Percentiles rank a stretch among this genome's conserved stretches.
Conservation (phyloP, 1,284 basidiomycete genomes). For the Heterobasidion irregulare region DNA sequence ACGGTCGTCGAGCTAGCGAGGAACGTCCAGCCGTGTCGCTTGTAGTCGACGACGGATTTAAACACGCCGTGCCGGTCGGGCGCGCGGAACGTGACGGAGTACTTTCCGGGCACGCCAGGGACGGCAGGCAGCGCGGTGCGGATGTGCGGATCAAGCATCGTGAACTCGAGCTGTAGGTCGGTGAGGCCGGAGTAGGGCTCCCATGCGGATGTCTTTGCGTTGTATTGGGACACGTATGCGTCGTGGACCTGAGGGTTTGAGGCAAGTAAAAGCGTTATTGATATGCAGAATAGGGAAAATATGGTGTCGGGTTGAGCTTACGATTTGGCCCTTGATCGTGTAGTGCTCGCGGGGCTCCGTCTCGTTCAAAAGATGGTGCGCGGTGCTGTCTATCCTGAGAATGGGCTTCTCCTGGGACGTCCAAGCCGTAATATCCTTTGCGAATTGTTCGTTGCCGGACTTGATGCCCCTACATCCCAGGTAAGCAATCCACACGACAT, state of each 20-base stretch:
- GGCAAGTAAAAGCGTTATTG: background rate
- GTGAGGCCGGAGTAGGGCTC: conserved; percentile 59
- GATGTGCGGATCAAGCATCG: conserved; percentile 95
- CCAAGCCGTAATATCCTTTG: conserved; percentile 77
- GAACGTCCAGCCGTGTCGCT: conserved; percentile 78
- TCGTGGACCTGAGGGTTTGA: conserved; percentile 54
- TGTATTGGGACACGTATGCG: conserved; percentile 62
- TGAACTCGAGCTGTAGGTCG: conserved; percentile 91
- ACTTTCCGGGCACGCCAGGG: conserved; percentile 50
- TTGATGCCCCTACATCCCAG: conserved; percentile 37
- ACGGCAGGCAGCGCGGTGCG: conserved; percentile 58
- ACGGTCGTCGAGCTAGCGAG: conserved; percentile 71
- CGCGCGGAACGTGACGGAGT: conserved; percentile 73
- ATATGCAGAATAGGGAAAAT: conserved; percentile 6
- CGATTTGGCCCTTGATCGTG: conserved; percentile 83
- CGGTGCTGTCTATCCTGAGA: conserved; percentile 68
- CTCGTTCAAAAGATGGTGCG: conserved; percentile 66
- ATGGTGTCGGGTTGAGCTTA: conserved; percentile 25
- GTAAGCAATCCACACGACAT: background rate
- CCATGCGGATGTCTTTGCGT: conserved; percentile 52
- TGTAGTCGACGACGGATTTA: conserved; percentile 89
- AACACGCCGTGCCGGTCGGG: conserved; percentile 98
- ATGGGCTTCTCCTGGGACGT: conserved; percentile 85
- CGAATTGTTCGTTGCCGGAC: conserved; percentile 73
- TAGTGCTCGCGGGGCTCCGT: conserved; percentile 61